phyloP scores from a whole-genome alignment of 2,329 filamentous ascomycete genomes.

The Atkinsonella hypoxylon region DNA sequence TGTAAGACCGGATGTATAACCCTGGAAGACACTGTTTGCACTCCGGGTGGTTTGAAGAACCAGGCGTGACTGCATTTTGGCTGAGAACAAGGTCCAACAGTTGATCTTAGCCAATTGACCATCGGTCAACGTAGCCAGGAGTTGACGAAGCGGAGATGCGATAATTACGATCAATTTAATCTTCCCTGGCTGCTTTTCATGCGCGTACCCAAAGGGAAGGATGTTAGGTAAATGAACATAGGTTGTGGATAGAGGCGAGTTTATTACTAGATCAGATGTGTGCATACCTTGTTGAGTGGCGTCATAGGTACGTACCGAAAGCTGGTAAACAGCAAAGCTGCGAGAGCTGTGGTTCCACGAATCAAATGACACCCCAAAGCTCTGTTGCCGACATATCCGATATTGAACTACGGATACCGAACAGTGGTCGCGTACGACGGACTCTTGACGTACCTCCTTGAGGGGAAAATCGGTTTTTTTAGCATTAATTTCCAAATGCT shows the following conservation, averaged over 20 bases:
- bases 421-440: too few relatives aligned
- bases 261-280: background rate
- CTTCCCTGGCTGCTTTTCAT: background rate
- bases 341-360: background rate
- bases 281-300: background rate
- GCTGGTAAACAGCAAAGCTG: background rate
- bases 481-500: too few relatives aligned
- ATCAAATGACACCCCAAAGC: background rate
- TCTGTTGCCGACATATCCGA: background rate
- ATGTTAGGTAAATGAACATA: background rate
- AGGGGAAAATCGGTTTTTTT: too few relatives aligned
- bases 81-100: background rate
- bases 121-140: background rate
- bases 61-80: slow-evolving; percentile 1
- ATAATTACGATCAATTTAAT: background rate
- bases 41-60: background rate
- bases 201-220: background rate
- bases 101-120: background rate
- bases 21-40: background rate
- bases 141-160: background rate
- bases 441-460: too few relatives aligned
- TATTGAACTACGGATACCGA: too few relatives aligned
- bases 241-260: background rate
- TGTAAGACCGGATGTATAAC: background rate
- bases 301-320: background rate